phyloP scores from a whole-genome alignment of 306 rosid species.

The Echinosophora koreensis region DNA sequence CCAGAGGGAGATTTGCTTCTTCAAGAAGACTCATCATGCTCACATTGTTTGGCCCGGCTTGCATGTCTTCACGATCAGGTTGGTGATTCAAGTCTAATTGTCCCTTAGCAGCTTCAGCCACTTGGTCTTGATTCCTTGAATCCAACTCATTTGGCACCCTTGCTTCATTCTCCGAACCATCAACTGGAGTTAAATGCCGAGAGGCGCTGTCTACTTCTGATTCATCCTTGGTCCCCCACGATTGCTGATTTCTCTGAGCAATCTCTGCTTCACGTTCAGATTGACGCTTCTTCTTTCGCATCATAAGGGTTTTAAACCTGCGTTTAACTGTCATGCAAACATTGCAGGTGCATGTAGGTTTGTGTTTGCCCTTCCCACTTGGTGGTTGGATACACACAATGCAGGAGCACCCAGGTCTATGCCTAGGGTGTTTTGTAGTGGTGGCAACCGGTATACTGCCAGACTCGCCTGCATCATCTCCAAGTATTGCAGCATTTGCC shows the following conservation, averaged over 20 bases:
- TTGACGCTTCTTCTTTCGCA: constrained; percentile 96
- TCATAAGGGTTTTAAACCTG: constrained; percentile 94
- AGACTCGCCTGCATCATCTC: constrained; percentile 72
- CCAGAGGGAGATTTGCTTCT: constrained; percentile 86
- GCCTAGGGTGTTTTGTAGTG: constrained; percentile 95
- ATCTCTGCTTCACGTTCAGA: constrained; percentile 98
- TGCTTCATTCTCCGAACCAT: constrained; percentile 70
- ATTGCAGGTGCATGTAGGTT: constrained; percentile 91
- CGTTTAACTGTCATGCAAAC: constrained; percentile 98
- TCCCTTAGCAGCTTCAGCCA: constrained; percentile 73
- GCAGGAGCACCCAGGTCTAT: constrained; percentile 99
- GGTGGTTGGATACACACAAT: constrained; percentile 99
- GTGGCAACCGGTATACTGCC: constrained; percentile 76
- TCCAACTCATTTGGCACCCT: constrained; percentile 70
- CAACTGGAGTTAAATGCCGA: constrained; percentile 66
- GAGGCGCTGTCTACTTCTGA: constrained; percentile 79
- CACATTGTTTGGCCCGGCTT: constrained; percentile 55
- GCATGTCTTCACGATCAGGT: constrained; percentile 74
- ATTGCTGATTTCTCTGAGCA: constrained; percentile 75
- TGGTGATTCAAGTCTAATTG: constrained; percentile 82
- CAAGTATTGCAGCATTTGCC: constrained; percentile 89
- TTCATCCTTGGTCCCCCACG: constrained; percentile 75
- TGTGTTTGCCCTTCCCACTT: constrained; percentile 99
- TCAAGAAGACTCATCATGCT: constrained; percentile 89
- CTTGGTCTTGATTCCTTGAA: constrained; percentile 65